phyloP scores from a whole-genome alignment of 73 alveolate species.

The Paramecium pentaurelia region DNA sequence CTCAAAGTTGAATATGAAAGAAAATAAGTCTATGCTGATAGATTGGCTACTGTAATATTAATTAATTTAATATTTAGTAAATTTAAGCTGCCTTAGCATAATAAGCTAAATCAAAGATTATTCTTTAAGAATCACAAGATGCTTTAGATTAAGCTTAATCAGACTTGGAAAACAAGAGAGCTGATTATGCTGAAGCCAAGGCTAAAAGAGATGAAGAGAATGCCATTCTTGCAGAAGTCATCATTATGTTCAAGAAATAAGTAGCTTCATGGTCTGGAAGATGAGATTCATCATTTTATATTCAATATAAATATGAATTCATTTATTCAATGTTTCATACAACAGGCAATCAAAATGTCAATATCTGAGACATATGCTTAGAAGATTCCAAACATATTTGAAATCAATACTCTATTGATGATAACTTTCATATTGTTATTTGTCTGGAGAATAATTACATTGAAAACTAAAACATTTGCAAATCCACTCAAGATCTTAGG shows the following conservation, averaged over 20 bases:
- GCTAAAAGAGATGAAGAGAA: conserved; percentile 51
- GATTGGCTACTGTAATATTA: conserved; percentile 8
- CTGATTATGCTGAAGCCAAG: conserved; percentile 38
- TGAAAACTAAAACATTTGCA: not conserved
- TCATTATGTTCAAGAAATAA: conserved; percentile 42
- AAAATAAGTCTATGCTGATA: conserved; percentile 33
- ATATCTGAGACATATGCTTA: not conserved
- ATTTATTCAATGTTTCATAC: not conserved
- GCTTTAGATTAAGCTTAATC: conserved; percentile 12
- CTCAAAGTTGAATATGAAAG: conserved; percentile 32
- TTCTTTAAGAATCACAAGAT: conserved; percentile 38
- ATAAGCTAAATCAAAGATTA: conserved; percentile 36
- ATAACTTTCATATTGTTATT: not conserved
- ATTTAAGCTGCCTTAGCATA: conserved; percentile 32
- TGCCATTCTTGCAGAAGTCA: conserved; percentile 26
- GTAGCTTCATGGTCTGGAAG: conserved; percentile 55
- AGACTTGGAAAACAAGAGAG: conserved; percentile 35
- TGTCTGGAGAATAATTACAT: not conserved
- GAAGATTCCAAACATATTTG: not conserved
- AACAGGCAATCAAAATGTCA: not conserved
- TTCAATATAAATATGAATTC: conserved; percentile 4
- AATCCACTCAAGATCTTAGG: not conserved
- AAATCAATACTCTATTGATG: not conserved
- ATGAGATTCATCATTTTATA: not conserved
- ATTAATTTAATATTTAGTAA: not conserved